A percentile compares a stretch with the other conserved stretches of the same genome.
Evolutionary conservation across 148 eudicot species (phyloP).

Genomic region (Arbutus unedo): DNA sequence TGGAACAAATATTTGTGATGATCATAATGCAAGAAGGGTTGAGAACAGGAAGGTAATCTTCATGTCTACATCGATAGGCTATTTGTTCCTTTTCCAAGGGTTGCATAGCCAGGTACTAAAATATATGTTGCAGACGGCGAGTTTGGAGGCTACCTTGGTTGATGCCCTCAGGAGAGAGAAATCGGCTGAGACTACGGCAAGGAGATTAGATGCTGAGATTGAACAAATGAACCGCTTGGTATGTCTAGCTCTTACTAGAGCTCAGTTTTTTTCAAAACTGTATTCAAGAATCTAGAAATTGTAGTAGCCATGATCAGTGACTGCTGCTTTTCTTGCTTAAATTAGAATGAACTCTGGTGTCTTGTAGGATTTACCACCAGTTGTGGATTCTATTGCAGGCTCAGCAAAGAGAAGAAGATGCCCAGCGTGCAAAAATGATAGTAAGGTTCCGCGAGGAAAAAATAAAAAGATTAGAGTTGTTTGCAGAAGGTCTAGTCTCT

Average conservation of each 20-base stretch:
- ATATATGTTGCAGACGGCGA: conserved; percentile 27
- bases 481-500: conserved; percentile 29
- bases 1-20: conserved; percentile 13
- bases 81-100: neutral
- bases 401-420: conserved; percentile 46
- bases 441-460: conserved; percentile 34
- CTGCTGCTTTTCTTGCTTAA: neutral
- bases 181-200: conserved; percentile 37
- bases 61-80: neutral
- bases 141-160: conserved; percentile 36
- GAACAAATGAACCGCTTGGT: conserved; percentile 39
- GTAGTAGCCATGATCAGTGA: conserved; percentile 4
- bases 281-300: neutral
- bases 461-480: conserved; percentile 30
- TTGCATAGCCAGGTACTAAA: conserved; percentile 1
- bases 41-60: conserved; percentile 34
- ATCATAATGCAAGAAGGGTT: conserved; percentile 15
- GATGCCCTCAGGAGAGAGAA: conserved; percentile 49
- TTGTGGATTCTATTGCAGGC: conserved; percentile 29
- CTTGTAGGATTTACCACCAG: neutral
- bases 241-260: conserved; percentile 12
- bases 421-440: conserved; percentile 29
- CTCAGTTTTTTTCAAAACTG: too few relatives aligned
- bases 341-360: neutral
- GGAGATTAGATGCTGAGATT: conserved; percentile 41